These are phyloP conservation scores for Huntiella savannae DNA, from an alignment of 2,329 filamentous ascomycete species.

Conservation along the genomic window DNA sequence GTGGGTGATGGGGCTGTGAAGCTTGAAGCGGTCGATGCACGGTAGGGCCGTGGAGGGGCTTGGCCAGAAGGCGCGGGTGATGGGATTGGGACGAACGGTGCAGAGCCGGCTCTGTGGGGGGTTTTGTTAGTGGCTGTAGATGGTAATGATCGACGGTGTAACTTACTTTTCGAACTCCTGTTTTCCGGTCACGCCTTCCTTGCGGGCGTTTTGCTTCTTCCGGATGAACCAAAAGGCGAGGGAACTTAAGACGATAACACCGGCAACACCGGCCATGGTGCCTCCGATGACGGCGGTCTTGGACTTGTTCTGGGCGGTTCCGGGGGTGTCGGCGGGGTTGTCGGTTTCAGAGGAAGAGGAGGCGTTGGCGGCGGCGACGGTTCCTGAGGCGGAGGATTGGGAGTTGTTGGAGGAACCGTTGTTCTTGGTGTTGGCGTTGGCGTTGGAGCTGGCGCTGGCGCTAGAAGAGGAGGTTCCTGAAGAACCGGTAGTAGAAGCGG, in stretches of 20 bases:
- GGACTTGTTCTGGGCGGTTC: slow-evolving; percentile 13
- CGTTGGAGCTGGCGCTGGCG: slow-evolving; percentile 12
- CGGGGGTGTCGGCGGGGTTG: slow-evolving; percentile 1
- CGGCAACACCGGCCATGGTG: slow-evolving; percentile 31
- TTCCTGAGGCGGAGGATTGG: neutral
- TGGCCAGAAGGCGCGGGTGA: slow-evolving; percentile 12
- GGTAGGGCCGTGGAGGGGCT: neutral
- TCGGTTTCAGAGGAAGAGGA: slow-evolving; percentile 1
- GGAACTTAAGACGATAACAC: slow-evolving; percentile 23
- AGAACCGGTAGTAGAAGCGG: neutral
- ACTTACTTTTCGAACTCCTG: slow-evolving; percentile 14
- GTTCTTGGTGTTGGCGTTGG: slow-evolving; percentile 4
- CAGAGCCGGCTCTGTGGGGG: neutral
- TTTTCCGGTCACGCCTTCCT: slow-evolving; percentile 4
- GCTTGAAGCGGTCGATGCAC: neutral
- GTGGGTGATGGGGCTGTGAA: neutral
- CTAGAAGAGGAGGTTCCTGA: slow-evolving; percentile 7
- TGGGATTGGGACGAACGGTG: slow-evolving; percentile 11
- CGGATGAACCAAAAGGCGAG: slow-evolving; percentile 25
- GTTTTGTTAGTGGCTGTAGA: no score
- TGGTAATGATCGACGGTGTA: slow-evolving; percentile 6
- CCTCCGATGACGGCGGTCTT: slow-evolving; percentile 35
- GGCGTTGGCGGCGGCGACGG: slow-evolving; percentile 1
- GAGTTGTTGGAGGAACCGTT: neutral
- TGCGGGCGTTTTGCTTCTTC: slow-evolving; percentile 24